phyloP scores from a whole-genome alignment of 176 grass and related monocot species.

The Canna indica region DNA sequence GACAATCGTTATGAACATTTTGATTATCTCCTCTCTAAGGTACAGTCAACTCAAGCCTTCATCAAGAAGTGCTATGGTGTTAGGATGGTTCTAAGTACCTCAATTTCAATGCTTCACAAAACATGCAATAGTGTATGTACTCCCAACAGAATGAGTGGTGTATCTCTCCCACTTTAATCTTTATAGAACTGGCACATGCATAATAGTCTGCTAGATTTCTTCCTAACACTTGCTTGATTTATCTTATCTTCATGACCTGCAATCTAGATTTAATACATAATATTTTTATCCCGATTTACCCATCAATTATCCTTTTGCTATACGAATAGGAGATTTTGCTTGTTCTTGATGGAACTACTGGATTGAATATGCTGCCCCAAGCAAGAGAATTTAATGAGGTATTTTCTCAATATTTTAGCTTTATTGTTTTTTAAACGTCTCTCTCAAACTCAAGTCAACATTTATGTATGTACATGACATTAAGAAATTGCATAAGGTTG shows the following conservation, averaged over 20 bases:
- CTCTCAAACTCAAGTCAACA: not conserved
- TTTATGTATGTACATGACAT: not conserved
- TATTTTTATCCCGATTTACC: not conserved
- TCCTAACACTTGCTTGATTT: not conserved
- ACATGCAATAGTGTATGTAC: not conserved
- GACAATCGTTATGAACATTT: not conserved
- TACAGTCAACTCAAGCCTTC: not conserved
- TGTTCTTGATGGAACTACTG: conserved; percentile 94
- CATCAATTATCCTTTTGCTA: not conserved
- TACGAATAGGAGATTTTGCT: conserved; percentile 60
- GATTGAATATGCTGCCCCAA: conserved; percentile 92
- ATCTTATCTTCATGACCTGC: not conserved
- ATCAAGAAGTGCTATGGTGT: not conserved
- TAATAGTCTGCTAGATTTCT: not conserved
- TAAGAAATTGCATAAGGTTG: not conserved
- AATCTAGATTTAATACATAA: not conserved
- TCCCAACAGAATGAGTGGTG: not conserved
- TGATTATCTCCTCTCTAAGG: not conserved
- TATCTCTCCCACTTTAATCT: not conserved
- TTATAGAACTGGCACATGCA: not conserved
- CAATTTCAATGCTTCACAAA: not conserved
- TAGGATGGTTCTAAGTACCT: not conserved
- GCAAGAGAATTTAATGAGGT: conserved; percentile 97
- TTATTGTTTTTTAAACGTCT: too few relatives aligned
- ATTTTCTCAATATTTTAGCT: conserved; percentile 13